Conservation (phyloP, 352 stramenopile genomes). For the Phytophthora nicotianae region DNA sequence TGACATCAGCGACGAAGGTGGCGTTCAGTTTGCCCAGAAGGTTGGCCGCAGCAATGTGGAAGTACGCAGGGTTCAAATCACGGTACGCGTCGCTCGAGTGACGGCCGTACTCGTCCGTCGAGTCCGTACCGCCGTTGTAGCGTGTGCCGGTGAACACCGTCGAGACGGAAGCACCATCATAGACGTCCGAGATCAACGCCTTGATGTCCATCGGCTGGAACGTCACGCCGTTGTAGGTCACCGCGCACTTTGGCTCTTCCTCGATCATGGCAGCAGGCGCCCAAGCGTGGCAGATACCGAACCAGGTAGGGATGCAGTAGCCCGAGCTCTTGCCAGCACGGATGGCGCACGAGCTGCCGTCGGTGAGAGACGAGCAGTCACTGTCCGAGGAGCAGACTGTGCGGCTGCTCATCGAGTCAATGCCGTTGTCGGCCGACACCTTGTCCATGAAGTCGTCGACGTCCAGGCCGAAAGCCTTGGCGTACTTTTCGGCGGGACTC, state of each 20-base stretch:
- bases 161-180: slow-evolving; percentile 35
- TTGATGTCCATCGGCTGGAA: slow-evolving; percentile 52
- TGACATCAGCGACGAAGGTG: slow-evolving; percentile 50
- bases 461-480: slow-evolving; percentile 46
- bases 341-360: slow-evolving; percentile 37
- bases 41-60: slow-evolving; percentile 52
- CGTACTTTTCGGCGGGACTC: slow-evolving; percentile 53
- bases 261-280: slow-evolving; percentile 41
- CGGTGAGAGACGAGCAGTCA: slow-evolving; percentile 37
- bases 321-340: slow-evolving; percentile 34
- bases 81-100: slow-evolving; percentile 41
- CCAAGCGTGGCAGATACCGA: slow-evolving; percentile 51
- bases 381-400: slow-evolving; percentile 31
- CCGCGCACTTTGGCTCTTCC: slow-evolving; percentile 36
- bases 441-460: slow-evolving; percentile 43
- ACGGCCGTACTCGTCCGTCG: slow-evolving; percentile 46
- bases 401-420: slow-evolving; percentile 38
- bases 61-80: slow-evolving; percentile 53
- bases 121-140: slow-evolving; percentile 36
- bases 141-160: slow-evolving; percentile 48
- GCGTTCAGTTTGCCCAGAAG: slow-evolving; percentile 43
- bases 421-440: slow-evolving; percentile 40
- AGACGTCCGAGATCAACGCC: slow-evolving; percentile 45
- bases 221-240: slow-evolving; percentile 43
- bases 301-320: slow-evolving; percentile 51